Evolutionary conservation across 208 protist genomes (phyloP), one percentile per base, ranked within the genome.

Genomic region (Trypanosoma lewisi): DNA sequence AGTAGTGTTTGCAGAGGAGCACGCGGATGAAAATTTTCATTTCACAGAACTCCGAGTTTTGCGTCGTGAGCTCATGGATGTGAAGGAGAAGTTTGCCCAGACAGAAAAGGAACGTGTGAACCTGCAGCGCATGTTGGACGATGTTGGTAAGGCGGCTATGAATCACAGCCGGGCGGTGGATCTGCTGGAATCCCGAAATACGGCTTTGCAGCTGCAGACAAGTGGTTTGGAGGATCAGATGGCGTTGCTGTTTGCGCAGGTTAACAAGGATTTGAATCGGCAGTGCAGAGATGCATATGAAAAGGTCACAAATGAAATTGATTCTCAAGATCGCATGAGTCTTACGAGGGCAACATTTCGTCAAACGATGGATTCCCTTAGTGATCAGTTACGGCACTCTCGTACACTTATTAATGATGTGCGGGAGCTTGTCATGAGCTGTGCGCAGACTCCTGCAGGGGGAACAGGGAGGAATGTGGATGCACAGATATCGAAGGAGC

Each of bases 141-240:
- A 92, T 55, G 68, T 92, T 2, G 85, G 85, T 6, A 78, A 87
- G 59, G 80, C 90, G 1, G 84, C 85, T 9, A 68, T 86, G 41
- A 85, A 93, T 56, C 84, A 94, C 62, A 82, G 82, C 30, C 85
- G 82, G 42, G 82, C 85, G 0, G 85, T 97, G 23, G 84, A 95
- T 54, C 54, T 90, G 21, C 73, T 96, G 14, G 87, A 96, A 63
- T 77, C 85, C n/a, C 91, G 84, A 56, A 95, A 94, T 67, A 66
- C 80, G 17, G 85, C 79, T 19, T 75, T 96, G 34, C 81, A 91
- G 63, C 75, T 91, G 42, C 87, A 93, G 34, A 93, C 80, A 23
- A 91, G 45, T 21, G 88, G 80, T 14, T 58, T 96, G 19, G 84
- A 97, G 70, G 93, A 97, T 61, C 89, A 97, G 55, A 97, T 97